Evolutionary conservation across 768 basidiomycete genomes (phyloP), one percentile per base, ranked within the genome.

Genomic region (Auricularia sp.): DNA sequence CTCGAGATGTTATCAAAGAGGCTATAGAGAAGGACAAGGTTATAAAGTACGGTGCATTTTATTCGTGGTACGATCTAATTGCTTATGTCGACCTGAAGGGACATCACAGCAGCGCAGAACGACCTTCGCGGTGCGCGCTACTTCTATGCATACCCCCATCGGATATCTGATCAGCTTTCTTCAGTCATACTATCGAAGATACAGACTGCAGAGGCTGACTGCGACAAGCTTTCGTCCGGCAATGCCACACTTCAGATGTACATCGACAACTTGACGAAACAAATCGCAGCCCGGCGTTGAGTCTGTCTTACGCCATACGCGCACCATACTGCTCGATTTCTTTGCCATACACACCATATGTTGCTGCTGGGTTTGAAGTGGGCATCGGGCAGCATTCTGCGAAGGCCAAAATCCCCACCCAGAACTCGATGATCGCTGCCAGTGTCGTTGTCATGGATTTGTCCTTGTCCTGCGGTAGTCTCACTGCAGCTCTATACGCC

Each of bases 161-260:
- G 21, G 2, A 43, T 21, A 1, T 54, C 33, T 16, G 2, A 2
- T 39, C 23, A 35, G 54, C 36, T 35, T 36, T 61, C 35, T 68
- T 10, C 68, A 93, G 91, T 84, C 62, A 79, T 93, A 67, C 72
- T 90, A 36, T 77, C 78, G 18, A 84, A 88, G 66, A 86, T 87
- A 2, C 84, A 88, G 67, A 75, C 77, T 36, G 85, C 88, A 8
- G 88, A 93, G 75, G 80, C 79, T 64, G 91, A 93, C 67, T 81
- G 90, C 18, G 88, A 92, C 66, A 91, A 89, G 73, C 78, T 93
- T 23, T 76, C 80, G 1, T 88, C 90, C 3, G 88, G 87, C 61
- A 93, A 93, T 67, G 85, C 86, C 64, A 92, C 87, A 4, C 76
- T 93, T 63, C 91, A 93, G 71, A 88, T 87, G 85, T 93, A 93